These are phyloP conservation scores for Collybia mongolica DNA, from an alignment of 768 basidiomycete species.

Conservation along the genomic window DNA sequence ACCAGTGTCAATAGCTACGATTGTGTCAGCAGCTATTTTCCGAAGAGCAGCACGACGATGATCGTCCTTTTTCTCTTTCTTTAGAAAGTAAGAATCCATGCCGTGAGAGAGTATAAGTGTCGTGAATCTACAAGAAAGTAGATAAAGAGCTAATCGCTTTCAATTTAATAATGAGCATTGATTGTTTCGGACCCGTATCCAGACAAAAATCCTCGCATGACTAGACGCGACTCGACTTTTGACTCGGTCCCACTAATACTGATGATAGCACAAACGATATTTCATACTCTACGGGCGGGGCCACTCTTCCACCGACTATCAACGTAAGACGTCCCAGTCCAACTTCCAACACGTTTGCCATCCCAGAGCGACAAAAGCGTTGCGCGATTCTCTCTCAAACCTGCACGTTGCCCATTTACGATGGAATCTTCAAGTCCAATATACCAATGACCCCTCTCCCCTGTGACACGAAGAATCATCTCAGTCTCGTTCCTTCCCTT, in stretches of 20 bases:
- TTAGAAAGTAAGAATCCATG: too few relatives aligned
- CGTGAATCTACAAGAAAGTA: too few relatives aligned
- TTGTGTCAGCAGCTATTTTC: constrained; percentile 50
- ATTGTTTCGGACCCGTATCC: too few relatives aligned
- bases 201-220: too few relatives aligned
- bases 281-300: constrained; percentile 15
- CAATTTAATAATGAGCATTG: too few relatives aligned
- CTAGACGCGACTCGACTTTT: too few relatives aligned
- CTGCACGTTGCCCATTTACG: constrained; percentile 21
- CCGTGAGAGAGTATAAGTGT: too few relatives aligned
- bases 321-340: constrained; percentile 5
- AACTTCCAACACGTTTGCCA: constrained; percentile 13
- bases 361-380: constrained; percentile 26
- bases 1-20: constrained; percentile 47
- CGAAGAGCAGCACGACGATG: constrained; percentile 26
- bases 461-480: constrained; percentile 26
- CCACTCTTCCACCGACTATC: constrained; percentile 27
- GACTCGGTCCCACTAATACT: too few relatives aligned
- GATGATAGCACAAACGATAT: too few relatives aligned
- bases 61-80: constrained; percentile 14
- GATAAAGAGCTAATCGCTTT: too few relatives aligned
- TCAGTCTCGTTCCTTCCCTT: constrained; percentile 31
- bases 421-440: constrained; percentile 25
- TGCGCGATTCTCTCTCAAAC: constrained; percentile 20
- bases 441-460: constrained; percentile 32